Percentiles rank a stretch among this genome's conserved stretches.
Conservation (phyloP, 164 flowering plant species). For the Brasenia schreberi region DNA sequence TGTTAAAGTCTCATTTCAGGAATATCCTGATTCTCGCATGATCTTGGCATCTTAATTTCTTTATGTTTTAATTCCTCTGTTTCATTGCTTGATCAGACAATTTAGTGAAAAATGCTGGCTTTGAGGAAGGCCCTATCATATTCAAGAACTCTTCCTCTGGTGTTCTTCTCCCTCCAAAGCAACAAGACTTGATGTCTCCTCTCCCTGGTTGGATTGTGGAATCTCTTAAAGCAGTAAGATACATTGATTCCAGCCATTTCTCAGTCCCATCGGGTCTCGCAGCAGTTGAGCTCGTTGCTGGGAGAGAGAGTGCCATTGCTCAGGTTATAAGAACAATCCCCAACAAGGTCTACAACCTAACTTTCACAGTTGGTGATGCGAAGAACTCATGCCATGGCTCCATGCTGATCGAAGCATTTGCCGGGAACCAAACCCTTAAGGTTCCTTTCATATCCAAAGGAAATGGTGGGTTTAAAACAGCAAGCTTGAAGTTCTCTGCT, state of each 20-base stretch:
- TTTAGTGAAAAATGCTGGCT: conserved; percentile 7
- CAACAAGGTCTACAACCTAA: conserved; percentile 5
- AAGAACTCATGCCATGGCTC: conserved; percentile 7
- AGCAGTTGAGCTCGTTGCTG: conserved; percentile 9
- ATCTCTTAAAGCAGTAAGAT: conserved; percentile 9
- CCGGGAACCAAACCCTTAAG: conserved; percentile 4
- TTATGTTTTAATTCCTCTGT: background rate
- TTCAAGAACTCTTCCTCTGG: conserved; percentile 5
- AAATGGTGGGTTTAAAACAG: conserved; percentile 9
- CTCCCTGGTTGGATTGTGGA: conserved; percentile 12
- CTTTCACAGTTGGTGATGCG: conserved; percentile 7
- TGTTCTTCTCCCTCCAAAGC: conserved; percentile 9
- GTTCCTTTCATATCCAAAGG: conserved; percentile 6
- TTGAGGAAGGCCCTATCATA: conserved; percentile 7
- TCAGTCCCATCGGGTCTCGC: conserved; percentile 3
- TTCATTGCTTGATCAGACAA: conserved; percentile 2
- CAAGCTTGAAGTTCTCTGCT: conserved; percentile 7
- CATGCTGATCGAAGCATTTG: conserved; percentile 9
- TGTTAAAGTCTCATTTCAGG: background rate
- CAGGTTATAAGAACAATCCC: conserved; percentile 8
- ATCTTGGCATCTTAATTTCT: background rate
- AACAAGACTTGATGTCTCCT: conserved; percentile 3
- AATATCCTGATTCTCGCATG: background rate
- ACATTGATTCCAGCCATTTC: conserved; percentile 8
- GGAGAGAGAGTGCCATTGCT: conserved; percentile 9